phyloP scores from a whole-genome alignment of 176 grass and related monocot genomes.

The Musa itinerans region DNA sequence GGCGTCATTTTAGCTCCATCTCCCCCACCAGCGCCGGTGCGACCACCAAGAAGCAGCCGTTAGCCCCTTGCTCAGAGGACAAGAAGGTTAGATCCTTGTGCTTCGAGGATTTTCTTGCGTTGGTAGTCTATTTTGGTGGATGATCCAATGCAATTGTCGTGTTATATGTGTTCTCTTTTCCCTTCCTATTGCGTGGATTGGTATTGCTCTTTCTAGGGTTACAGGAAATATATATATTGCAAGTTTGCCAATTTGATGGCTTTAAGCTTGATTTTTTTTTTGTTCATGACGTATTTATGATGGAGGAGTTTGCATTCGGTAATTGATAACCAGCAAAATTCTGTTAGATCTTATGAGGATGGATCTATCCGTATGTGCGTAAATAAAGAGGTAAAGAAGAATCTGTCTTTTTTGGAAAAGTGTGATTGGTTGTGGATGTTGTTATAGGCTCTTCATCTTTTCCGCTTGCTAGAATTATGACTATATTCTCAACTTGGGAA shows the following conservation, averaged over 20 bases:
- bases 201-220: not conserved
- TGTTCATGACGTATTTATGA: not conserved
- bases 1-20: conserved; percentile 44
- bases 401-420: too few relatives aligned
- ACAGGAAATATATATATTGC: not conserved
- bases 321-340: too few relatives aligned
- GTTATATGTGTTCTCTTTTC: not conserved
- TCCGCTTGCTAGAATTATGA: too few relatives aligned
- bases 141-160: not conserved
- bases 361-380: too few relatives aligned
- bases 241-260: not conserved
- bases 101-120: not conserved
- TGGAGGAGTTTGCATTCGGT: not conserved
- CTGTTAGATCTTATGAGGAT: too few relatives aligned
- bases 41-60: conserved; percentile 32
- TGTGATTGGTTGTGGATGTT: too few relatives aligned
- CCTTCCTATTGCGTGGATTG: not conserved
- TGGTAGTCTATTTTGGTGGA: not conserved
- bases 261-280: not conserved
- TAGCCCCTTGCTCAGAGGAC: conserved; percentile 40
- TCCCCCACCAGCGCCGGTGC: conserved; percentile 32
- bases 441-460: too few relatives aligned
- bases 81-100: conserved; percentile 46
- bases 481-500: too few relatives aligned
- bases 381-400: too few relatives aligned